Evolutionary conservation across 2,329 filamentous ascomycete genomes (phyloP).

Genomic region (Pseudogymnoascus sp.): DNA sequence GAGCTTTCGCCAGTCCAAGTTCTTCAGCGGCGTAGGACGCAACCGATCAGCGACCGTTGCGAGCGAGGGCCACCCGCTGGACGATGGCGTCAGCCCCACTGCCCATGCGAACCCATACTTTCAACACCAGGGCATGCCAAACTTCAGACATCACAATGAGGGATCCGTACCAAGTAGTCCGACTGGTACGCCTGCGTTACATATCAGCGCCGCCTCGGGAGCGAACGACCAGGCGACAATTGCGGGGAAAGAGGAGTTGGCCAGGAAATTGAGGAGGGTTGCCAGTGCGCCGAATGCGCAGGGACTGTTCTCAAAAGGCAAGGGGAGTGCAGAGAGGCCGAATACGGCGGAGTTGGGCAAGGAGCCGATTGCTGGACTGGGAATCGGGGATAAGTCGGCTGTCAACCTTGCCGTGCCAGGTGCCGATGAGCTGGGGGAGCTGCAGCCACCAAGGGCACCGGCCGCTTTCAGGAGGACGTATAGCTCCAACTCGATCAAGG

Average conservation of each 20-base stretch:
- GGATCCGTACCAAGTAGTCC: constrained; percentile 88
- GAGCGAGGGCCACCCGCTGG: constrained; percentile 84
- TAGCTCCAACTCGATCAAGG: constrained; percentile 98
- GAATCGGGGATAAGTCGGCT: constrained; percentile 37
- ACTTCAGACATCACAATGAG: constrained; percentile 88
- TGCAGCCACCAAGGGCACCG: constrained; percentile 59
- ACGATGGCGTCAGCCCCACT: constrained; percentile 83
- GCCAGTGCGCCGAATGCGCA: constrained; percentile 96
- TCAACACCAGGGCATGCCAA: constrained; percentile 87
- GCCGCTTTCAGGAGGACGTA: constrained; percentile 88
- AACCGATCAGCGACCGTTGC: constrained; percentile 85
- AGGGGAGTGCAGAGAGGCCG: constrained; percentile 57
- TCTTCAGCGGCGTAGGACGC: constrained; percentile 79
- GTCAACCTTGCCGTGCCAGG: constrained; percentile 33
- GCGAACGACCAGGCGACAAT: constrained; percentile 59
- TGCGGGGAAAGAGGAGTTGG: constrained; percentile 83
- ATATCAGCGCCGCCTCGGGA: constrained; percentile 60
- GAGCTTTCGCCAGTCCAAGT: constrained; percentile 74
- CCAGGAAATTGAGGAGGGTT: constrained; percentile 83
- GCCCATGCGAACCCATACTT: constrained; percentile 97
- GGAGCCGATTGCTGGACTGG: constrained; percentile 58
- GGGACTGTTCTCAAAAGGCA: constrained; percentile 65
- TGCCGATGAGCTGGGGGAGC: constrained; percentile 48
- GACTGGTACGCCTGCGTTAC: constrained; percentile 61
- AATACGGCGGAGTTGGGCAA: constrained; percentile 82